A percentile compares a stretch with the other conserved stretches of the same genome.
phyloP scores from a whole-genome alignment of 768 basidiomycete species.

The Trametes maxima region DNA sequence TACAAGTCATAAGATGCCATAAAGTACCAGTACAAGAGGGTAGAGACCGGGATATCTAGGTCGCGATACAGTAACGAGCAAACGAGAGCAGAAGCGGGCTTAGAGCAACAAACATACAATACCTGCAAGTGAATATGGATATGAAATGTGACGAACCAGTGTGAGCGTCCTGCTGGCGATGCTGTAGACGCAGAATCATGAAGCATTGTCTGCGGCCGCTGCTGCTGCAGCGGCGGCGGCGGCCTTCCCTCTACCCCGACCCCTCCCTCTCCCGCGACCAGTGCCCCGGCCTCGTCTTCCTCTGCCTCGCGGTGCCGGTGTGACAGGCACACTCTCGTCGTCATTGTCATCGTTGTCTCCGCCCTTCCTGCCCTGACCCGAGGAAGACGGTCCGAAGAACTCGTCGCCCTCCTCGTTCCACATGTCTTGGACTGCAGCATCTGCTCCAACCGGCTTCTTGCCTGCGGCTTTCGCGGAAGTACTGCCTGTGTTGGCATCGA shows the following conservation, averaged over 20 bases:
- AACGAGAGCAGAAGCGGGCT: constrained; percentile 16
- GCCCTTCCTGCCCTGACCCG: constrained; percentile 23
- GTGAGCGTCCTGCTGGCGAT: constrained; percentile 20
- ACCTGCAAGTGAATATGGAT: constrained; percentile 5
- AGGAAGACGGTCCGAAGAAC: constrained; percentile 69
- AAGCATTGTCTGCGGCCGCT: constrained; percentile 21
- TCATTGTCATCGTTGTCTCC: constrained; percentile 30
- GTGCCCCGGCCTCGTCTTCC: constrained; percentile 1
- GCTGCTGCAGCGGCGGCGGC: not conserved
- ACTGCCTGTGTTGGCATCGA: constrained; percentile 51
- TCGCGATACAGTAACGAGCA: constrained; percentile 21
- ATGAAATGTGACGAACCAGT: constrained; percentile 9
- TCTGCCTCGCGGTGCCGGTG: constrained; percentile 22
- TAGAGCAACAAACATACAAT: constrained; percentile 29
- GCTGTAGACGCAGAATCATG: constrained; percentile 7
- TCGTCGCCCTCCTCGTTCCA: constrained; percentile 90
- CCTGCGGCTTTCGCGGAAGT: constrained; percentile 40
- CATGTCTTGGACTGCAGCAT: constrained; percentile 56
- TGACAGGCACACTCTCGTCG: constrained; percentile 31
- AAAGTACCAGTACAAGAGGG: constrained; percentile 22
- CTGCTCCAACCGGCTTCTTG: constrained; percentile 39
- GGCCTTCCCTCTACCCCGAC: constrained; percentile 5
- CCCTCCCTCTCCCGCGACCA: constrained; percentile 16
- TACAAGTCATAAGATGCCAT: constrained; percentile 23
- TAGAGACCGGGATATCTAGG: constrained; percentile 9